Evolutionary conservation across 1,284 basidiomycete genomes (phyloP).

Genomic region (Puccinia horiana): DNA sequence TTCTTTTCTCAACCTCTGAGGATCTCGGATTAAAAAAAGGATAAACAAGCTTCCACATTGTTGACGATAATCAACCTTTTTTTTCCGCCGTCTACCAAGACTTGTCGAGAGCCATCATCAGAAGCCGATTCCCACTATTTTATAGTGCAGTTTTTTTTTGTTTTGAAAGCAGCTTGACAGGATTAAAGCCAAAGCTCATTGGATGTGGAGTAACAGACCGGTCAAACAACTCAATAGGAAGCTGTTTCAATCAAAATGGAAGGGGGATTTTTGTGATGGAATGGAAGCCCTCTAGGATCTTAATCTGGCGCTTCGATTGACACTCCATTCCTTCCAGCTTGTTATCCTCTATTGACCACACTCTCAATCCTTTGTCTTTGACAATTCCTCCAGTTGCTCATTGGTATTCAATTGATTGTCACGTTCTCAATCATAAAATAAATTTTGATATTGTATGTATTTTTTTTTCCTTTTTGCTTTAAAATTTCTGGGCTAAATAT

Average conservation of each 20-base stretch:
- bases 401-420: slow-evolving; percentile 68
- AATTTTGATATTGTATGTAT: slow-evolving; percentile 65
- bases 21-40: too few species aligned
- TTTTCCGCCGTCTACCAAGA: too few species aligned
- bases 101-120: too few species aligned
- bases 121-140: too few species aligned
- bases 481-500: slow-evolving; percentile 57
- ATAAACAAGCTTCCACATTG: too few species aligned
- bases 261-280: slow-evolving; percentile 77
- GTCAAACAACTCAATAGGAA: slow-evolving; percentile 67
- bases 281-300: slow-evolving; percentile 70
- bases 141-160: too few species aligned
- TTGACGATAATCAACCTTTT: too few species aligned
- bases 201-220: slow-evolving; percentile 70
- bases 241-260: slow-evolving; percentile 68
- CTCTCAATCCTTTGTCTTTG: slow-evolving; percentile 68
- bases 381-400: slow-evolving; percentile 65
- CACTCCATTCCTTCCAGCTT: slow-evolving; percentile 66
- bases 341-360: slow-evolving; percentile 64
- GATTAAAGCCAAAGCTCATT: slow-evolving; percentile 63
- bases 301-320: slow-evolving; percentile 64
- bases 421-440: slow-evolving; percentile 64
- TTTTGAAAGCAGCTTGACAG: too few species aligned
- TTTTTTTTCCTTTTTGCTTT: slow-evolving; percentile 62
- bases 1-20: too few species aligned